phyloP scores from a whole-genome alignment of 2,329 filamentous ascomycete species.

The Pseudogymnoascus sp. region DNA sequence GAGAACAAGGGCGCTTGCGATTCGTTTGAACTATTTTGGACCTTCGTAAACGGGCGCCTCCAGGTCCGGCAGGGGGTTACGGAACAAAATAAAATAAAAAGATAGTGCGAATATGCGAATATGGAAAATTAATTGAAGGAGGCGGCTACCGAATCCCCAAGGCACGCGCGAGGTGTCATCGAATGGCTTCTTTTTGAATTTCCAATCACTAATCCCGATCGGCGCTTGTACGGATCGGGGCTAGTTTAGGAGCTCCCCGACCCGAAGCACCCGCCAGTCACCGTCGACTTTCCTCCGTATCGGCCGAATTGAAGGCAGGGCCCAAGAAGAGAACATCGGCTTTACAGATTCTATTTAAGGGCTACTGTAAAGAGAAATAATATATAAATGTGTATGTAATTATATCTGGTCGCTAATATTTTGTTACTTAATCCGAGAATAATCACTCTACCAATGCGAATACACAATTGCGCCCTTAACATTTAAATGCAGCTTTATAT shows the following conservation, averaged over 20 bases:
- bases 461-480: not conserved
- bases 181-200: slow-evolving; percentile 8
- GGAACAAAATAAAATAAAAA: not conserved
- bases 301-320: not conserved
- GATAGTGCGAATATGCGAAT: slow-evolving; percentile 4
- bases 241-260: slow-evolving; percentile 4
- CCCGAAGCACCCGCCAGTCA: not conserved
- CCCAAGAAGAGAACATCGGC: not conserved
- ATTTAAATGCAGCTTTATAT: not conserved
- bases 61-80: not conserved
- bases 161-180: slow-evolving; percentile 4
- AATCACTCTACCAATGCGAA: not conserved
- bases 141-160: slow-evolving; percentile 2
- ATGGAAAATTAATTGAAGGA: slow-evolving; percentile 3
- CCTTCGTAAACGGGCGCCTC: not conserved
- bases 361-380: not conserved
- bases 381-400: not conserved
- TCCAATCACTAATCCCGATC: slow-evolving; percentile 6
- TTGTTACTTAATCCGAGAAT: not conserved
- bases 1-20: not conserved
- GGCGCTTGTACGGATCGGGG: not conserved
- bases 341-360: not conserved
- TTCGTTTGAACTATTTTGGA: not conserved
- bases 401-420: not conserved
- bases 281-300: not conserved